A percentile compares a stretch with the other conserved stretches of the same genome.
phyloP scores from a whole-genome alignment of 2,329 filamentous ascomycete species.

The Xylariaceae sp. region DNA sequence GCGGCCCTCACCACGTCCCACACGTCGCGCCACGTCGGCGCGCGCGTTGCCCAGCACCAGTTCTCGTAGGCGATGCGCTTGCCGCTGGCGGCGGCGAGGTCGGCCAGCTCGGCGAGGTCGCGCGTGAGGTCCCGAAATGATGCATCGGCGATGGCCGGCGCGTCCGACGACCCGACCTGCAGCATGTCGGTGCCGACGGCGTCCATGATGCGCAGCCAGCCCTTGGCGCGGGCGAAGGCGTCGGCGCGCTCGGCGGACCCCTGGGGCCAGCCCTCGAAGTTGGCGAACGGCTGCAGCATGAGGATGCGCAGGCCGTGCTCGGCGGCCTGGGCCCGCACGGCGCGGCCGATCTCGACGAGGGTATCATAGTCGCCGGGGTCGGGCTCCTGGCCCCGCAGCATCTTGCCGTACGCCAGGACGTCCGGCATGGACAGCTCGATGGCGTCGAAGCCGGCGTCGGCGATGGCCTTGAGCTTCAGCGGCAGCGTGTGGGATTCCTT shows the following conservation, averaged over 20 bases:
- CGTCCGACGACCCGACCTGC: conserved; percentile 60
- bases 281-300: conserved; percentile 68
- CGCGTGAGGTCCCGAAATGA: conserved; percentile 43
- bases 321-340: conserved; percentile 48
- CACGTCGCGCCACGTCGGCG: conserved; percentile 59
- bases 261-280: conserved; percentile 67
- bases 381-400: conserved; percentile 40
- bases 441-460: conserved; percentile 50
- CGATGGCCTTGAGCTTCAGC: conserved; percentile 54
- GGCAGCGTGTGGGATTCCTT: conserved; percentile 41
- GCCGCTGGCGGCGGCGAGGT: conserved; percentile 48
- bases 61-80: conserved; percentile 69
- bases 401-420: conserved; percentile 53
- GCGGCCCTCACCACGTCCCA: conserved; percentile 61
- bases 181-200: conserved; percentile 62
- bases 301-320: conserved; percentile 52
- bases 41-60: conserved; percentile 72
- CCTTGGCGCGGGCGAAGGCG: conserved; percentile 53
- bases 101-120: conserved; percentile 58
- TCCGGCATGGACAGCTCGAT: conserved; percentile 73
- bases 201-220: conserved; percentile 67
- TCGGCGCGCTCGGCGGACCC: conserved; percentile 50
- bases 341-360: conserved; percentile 45
- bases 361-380: conserved; percentile 50
- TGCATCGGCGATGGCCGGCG: conserved; percentile 43